Percentiles rank a stretch among this genome's conserved stretches.
phyloP scores from a whole-genome alignment of 1,284 basidiomycete species.

The Boletus sp. region DNA sequence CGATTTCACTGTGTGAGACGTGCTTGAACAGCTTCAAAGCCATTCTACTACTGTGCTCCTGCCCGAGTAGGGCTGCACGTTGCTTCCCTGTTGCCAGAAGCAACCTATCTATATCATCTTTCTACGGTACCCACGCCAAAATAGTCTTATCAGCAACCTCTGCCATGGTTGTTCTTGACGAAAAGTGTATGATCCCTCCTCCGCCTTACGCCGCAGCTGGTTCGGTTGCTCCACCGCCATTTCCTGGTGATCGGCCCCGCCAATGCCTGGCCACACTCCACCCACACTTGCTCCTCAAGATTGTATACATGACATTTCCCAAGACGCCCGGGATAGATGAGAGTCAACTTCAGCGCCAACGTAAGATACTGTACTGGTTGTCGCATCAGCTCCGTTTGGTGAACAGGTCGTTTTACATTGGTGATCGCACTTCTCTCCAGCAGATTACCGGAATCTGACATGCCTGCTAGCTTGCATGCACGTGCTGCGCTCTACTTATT shows the following conservation, averaged over 20 bases:
- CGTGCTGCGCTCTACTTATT: slow-evolving; percentile 67
- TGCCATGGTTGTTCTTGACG: slow-evolving; percentile 50
- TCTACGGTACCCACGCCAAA: slow-evolving; percentile 1
- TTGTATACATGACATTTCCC: slow-evolving; percentile 60
- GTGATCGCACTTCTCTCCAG: slow-evolving; percentile 35
- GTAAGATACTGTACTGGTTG: slow-evolving; percentile 68
- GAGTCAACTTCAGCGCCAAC: slow-evolving; percentile 46
- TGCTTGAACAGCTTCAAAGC: not conserved
- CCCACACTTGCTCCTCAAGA: slow-evolving; percentile 54
- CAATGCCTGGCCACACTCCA: slow-evolving; percentile 43
- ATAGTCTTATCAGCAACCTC: not conserved
- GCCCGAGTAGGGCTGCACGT: not conserved
- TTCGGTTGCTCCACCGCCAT: slow-evolving; percentile 34
- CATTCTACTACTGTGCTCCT: slow-evolving; percentile 7
- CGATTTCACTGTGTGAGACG: not conserved
- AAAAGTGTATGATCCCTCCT: slow-evolving; percentile 41
- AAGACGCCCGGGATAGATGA: slow-evolving; percentile 37
- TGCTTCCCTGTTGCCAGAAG: not conserved
- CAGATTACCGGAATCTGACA: slow-evolving; percentile 10
- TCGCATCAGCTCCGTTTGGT: slow-evolving; percentile 59
- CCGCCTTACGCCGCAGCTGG: slow-evolving; percentile 38
- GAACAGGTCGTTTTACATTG: slow-evolving; percentile 59
- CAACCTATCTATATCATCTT: not conserved
- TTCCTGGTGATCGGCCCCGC: slow-evolving; percentile 24
- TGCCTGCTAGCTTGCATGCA: slow-evolving; percentile 63